Percentiles rank a stretch among this genome's conserved stretches.
phyloP scores from a whole-genome alignment of 2,329 filamentous ascomycete genomes.

The Cryoendolithus antarcticus region DNA sequence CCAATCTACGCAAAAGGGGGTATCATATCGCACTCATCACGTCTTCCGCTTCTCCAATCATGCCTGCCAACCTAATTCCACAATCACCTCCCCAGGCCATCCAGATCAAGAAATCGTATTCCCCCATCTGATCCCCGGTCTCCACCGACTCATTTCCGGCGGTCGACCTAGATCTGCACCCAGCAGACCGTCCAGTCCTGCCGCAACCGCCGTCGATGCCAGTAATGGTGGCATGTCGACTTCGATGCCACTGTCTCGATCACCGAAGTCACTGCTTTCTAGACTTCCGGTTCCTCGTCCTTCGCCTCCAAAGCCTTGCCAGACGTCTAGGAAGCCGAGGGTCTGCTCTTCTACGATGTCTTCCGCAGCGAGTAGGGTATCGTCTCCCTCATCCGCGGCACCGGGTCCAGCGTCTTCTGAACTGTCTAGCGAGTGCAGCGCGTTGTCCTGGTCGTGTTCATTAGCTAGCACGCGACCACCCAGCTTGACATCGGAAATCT shows the following conservation, averaged over 20 bases:
- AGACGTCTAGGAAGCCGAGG: slow-evolving; percentile 15
- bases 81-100: no score
- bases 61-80: no score
- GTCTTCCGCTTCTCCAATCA: no score
- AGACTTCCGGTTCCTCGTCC: slow-evolving; percentile 5
- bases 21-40: no score
- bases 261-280: slow-evolving; percentile 15
- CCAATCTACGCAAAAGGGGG: no score
- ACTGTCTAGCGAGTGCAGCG: slow-evolving; percentile 9
- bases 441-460: slow-evolving; percentile 39
- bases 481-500: slow-evolving; percentile 65
- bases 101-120: no score
- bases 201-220: no score
- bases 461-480: slow-evolving; percentile 63
- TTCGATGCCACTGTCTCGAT: slow-evolving; percentile 23
- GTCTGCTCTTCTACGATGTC: slow-evolving; percentile 12
- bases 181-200: no score
- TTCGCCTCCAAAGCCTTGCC: slow-evolving; percentile 11
- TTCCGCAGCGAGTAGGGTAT: slow-evolving; percentile 9
- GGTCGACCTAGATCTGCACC: no score
- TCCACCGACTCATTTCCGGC: no score
- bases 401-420: slow-evolving; percentile 8
- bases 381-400: no score
- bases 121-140: no score
- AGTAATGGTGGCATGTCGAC: slow-evolving; percentile 11